These are phyloP conservation scores for Metarhizium guizhouense DNA, from an alignment of 2,329 filamentous ascomycete species.

Conservation along the genomic window DNA sequence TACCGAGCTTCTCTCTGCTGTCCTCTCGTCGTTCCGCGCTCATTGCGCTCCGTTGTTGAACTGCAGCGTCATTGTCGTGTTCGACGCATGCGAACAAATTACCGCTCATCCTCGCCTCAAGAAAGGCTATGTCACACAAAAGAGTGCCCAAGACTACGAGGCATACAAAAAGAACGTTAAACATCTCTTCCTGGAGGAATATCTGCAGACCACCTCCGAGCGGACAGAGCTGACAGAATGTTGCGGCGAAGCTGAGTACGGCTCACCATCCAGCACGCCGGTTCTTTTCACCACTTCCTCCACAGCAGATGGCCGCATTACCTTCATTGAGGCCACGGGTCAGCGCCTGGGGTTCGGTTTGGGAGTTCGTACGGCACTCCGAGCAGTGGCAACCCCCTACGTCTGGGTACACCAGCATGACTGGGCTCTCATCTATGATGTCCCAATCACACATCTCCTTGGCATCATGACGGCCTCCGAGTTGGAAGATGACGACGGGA, in stretches of 20 bases:
- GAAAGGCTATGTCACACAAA: constrained; percentile 40
- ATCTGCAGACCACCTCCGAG: background rate
- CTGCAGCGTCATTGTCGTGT: constrained; percentile 40
- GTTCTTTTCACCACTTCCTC: background rate
- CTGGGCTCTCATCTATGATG: constrained; percentile 37
- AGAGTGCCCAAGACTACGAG: constrained; percentile 30
- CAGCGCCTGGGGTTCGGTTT: constrained; percentile 44
- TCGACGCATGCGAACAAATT: constrained; percentile 43
- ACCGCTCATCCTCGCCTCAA: constrained; percentile 36
- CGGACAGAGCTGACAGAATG: constrained; percentile 5
- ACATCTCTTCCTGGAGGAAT: constrained; percentile 20
- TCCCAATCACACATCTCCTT: constrained; percentile 35
- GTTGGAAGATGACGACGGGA: background rate
- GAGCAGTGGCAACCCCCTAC: constrained; percentile 36
- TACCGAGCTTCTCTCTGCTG: constrained; percentile 38
- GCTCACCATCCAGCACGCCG: constrained; percentile 27
- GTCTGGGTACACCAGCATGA: constrained; percentile 52
- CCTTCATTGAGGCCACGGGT: constrained; percentile 36
- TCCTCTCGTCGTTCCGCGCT: constrained; percentile 34
- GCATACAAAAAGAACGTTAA: constrained; percentile 40
- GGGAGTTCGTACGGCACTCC: constrained; percentile 42
- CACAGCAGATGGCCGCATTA: constrained; percentile 28
- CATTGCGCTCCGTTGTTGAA: constrained; percentile 31
- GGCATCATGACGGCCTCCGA: constrained; percentile 30
- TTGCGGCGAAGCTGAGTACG: constrained; percentile 36